Base-by-base conservation (phyloP, 805 yeast genomes). In the Lipomyces mesembrius region DNA sequence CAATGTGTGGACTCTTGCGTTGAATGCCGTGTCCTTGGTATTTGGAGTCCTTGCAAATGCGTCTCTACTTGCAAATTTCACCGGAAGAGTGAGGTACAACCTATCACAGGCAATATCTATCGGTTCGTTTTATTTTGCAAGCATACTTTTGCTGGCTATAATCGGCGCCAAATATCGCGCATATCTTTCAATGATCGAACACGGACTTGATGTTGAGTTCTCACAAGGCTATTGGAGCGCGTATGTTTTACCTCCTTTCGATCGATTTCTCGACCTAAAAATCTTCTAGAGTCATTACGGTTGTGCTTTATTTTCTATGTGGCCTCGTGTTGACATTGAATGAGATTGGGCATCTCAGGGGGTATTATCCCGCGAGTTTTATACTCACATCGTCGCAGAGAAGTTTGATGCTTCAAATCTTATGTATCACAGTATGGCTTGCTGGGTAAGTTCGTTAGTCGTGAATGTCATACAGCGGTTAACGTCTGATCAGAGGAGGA, bases 191-290 rank as follows among this genome's bases (percentile, higher is more conserved):
- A 22, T 56, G 37, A 43, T 22, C 17, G 43, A 17, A 0, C 29
- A 7, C 17, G 37, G 46, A 11, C 6, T 27, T 3, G 17, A n/a
- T 3, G 61, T 74, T 74, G 55, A 75, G 4, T 77, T 80, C 14
- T 79, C 91, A 0, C 88, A 85, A 70, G 97, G 96, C 1, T 92
- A 84, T 75, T 92, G 93, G 92, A 88, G 61, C 46, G 65, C 75
- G 88, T 1, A 71, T 83, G 6, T 73, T 57, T n/a, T 62, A 64
- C 2, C 78, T 78, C 61, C 76, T 79, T 57, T 56, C 74, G 14
- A 12, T 58, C 37, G 1, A 29, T 12, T 9, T 22, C n/a, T 11
- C 29, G 22, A 9, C 8, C 8, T n/a, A 17, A 20, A 12, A 7
- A 35, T 12, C 5, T 8, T n/a, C 20, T 29, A 62, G 64, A 4